Evolutionary conservation across 352 stramenopile species (phyloP), one percentile per base, ranked within the genome.

Genomic region (Poterioochromonas sp.): DNA sequence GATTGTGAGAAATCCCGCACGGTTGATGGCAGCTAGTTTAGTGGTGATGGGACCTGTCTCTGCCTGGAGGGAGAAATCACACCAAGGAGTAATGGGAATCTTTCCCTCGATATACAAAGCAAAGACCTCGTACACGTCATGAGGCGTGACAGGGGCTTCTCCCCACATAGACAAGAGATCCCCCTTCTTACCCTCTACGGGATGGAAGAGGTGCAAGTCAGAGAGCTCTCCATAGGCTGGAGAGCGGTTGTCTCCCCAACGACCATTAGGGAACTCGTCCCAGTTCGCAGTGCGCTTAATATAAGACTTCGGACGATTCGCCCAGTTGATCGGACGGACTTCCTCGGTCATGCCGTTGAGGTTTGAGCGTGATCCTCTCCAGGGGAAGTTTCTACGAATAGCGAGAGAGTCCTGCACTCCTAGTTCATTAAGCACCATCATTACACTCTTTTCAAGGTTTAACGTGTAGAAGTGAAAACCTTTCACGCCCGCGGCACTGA

Each of bases 291-390:
- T 99, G 64, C 95, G 87, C 83, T 95, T 88, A 35, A 98, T 85
- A 86, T 99, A 99, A 79, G 90, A 97, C 85, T 96, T 96, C 18
- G 94, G 94, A 41, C 95, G 90, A 85, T 99, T 98, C 15, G 94
- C 96, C 95, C 95, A 99, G 82, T 98, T 97, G 79, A 99, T 99
- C 22, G 95, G 95, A 64, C 95, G 91, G 62, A 98, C 89, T 54
- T 82, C 40, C 51, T 80, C 68, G 41, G 0, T 15, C n/a, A 68
- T 51, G 39, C 74, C 79, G 81, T 83, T 82, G 79, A 62, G 80
- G 43, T 51, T 76, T 29, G 58, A 41, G 20, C 76, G 26, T n/a
- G 74, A 82, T 37, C 79, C 51, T 2, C 69, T 1, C 43, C 37
- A 49, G 12, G 44, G 54, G 11, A 78, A 78, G 12, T 1, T 58